Evolutionary conservation across 305 asterid genomes (phyloP).

Genomic region (Fraxinus velutina): DNA sequence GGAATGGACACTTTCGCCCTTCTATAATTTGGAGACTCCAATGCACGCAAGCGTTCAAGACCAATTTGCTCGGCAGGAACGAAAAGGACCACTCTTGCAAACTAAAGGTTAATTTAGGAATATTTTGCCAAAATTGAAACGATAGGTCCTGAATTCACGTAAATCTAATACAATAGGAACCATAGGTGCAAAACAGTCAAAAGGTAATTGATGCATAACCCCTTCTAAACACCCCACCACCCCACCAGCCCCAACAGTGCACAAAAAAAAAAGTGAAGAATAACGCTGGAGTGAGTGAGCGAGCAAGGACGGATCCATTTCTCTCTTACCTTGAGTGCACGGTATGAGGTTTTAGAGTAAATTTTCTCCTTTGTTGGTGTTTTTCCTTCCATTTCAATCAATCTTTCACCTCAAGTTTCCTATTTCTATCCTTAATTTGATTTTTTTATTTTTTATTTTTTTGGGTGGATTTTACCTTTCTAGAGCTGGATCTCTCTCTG

Average conservation of each 20-base stretch:
- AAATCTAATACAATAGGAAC: not conserved
- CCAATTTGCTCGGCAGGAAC: not conserved
- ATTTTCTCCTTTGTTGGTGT: not conserved
- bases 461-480: not conserved
- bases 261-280: conserved; percentile 6
- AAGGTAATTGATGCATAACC: not conserved
- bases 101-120: not conserved
- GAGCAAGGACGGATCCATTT: conserved; percentile 21
- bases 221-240: not conserved
- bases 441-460: not conserved
- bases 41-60: not conserved
- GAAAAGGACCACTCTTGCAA: not conserved
- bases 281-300: not conserved
- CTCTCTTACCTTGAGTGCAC: conserved; percentile 8
- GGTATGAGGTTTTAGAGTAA: conserved; percentile 26
- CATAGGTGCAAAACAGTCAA: not conserved
- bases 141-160: not conserved
- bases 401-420: conserved; percentile 27
- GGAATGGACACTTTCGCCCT: not conserved
- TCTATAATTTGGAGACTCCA: not conserved
- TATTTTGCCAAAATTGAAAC: not conserved
- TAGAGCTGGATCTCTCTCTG: conserved; percentile 6
- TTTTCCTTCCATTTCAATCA: conserved; percentile 33
- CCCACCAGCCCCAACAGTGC: not conserved
- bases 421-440: not conserved